A percentile compares a stretch with the other conserved stretches of the same genome.
These are phyloP conservation scores for Sporisorium sorghi DNA, from an alignment of 1,284 basidiomycete species.

Conservation along the genomic window DNA sequence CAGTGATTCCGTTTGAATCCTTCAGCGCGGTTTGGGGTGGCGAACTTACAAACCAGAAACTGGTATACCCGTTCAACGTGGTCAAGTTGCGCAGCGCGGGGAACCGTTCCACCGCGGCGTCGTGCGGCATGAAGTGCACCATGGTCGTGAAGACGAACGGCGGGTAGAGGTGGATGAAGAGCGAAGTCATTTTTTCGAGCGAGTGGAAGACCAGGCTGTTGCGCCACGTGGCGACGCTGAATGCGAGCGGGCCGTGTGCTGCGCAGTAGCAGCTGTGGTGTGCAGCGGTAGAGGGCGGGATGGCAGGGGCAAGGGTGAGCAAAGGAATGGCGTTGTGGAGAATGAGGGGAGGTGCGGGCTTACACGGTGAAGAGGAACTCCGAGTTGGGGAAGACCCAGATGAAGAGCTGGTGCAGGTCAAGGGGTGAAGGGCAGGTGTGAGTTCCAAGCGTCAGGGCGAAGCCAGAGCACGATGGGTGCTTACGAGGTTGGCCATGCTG, in stretches of 20 bases:
- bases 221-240: conserved; percentile 93
- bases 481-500: conserved; percentile 77
- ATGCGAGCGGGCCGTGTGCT: conserved; percentile 78
- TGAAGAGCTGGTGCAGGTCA: conserved; percentile 20
- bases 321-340: too few relatives aligned
- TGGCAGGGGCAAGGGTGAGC: neutral
- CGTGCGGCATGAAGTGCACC: conserved; percentile 82
- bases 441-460: neutral
- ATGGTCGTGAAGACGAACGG: conserved; percentile 86
- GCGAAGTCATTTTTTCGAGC: conserved; percentile 82
- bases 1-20: too few relatives aligned
- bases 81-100: conserved; percentile 80
- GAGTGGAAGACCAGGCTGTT: conserved; percentile 88
- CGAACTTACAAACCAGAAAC: conserved; percentile 72
- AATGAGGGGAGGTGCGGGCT: neutral
- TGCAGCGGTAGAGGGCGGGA: neutral
- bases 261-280: conserved; percentile 52
- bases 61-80: conserved; percentile 75
- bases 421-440: neutral
- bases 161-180: conserved; percentile 49
- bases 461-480: neutral
- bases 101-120: conserved; percentile 76
- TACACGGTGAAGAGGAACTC: conserved; percentile 58
- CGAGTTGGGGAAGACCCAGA: conserved; percentile 58
- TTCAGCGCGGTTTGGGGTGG: too few relatives aligned